Evolutionary conservation across 306 rosid genomes (phyloP).

Genomic region (Urtica urens): DNA sequence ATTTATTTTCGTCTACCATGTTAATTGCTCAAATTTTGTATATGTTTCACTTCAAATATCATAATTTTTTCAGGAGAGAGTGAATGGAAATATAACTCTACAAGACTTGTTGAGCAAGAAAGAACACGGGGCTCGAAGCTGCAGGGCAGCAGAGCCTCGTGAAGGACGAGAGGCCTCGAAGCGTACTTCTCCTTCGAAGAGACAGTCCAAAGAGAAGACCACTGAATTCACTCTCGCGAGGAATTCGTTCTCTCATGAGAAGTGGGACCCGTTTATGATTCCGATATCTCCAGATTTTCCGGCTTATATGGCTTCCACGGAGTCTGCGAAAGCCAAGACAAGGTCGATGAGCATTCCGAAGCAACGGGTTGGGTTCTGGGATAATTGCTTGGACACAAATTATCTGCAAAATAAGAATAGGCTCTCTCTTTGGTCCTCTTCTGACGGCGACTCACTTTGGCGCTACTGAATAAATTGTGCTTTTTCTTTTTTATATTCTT

Average conservation of each 20-base stretch:
- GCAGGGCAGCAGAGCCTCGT: conserved; percentile 27
- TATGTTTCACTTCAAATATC: not conserved
- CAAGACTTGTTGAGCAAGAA: conserved; percentile 26
- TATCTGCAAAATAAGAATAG: conserved; percentile 14
- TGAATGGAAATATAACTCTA: conserved; percentile 18
- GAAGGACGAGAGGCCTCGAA: conserved; percentile 11
- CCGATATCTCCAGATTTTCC: conserved; percentile 44
- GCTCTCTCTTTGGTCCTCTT: conserved; percentile 26
- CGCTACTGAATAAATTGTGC: conserved; percentile 13
- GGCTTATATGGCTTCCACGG: conserved; percentile 44
- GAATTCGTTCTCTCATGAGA: conserved; percentile 40
- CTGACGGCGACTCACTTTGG: conserved; percentile 23
- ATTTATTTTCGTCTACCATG: conserved; percentile 5
- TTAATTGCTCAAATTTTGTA: not conserved
- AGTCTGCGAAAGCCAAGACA: conserved; percentile 50
- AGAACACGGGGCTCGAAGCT: conserved; percentile 25
- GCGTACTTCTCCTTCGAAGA: conserved; percentile 18
- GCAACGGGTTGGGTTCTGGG: conserved; percentile 39
- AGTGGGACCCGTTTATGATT: conserved; percentile 26
- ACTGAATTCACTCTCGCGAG: conserved; percentile 32
- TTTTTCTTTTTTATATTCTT: too few relatives aligned
- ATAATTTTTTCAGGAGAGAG: conserved; percentile 42
- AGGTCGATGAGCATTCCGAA: conserved; percentile 62
- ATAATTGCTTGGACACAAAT: conserved; percentile 20
- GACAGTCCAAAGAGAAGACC: conserved; percentile 22